A percentile compares a stretch with the other conserved stretches of the same genome.
These are phyloP conservation scores for Ophiostoma australiae DNA, from an alignment of 2,329 filamentous ascomycete species.

Conservation along the genomic window DNA sequence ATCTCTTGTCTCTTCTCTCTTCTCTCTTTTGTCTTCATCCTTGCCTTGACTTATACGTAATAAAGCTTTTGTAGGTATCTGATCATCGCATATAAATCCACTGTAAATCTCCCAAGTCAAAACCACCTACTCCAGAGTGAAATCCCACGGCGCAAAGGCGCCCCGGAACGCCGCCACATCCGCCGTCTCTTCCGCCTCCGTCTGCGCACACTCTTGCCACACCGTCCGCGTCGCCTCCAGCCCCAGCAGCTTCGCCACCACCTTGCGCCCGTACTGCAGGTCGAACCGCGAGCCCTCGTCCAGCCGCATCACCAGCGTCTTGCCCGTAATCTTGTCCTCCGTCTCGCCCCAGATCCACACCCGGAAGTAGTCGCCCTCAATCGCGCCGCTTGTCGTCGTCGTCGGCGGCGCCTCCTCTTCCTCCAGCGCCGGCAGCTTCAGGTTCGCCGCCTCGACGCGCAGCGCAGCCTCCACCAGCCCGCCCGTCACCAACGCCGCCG, in stretches of 20 bases:
- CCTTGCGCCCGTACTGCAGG: constrained; percentile 80
- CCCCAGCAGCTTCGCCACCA: constrained; percentile 80
- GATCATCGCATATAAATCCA: neutral
- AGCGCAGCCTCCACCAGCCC: constrained; percentile 85
- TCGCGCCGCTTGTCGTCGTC: constrained; percentile 34
- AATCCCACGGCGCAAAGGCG: constrained; percentile 83
- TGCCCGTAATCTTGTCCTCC: constrained; percentile 52
- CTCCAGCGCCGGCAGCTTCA: constrained; percentile 49
- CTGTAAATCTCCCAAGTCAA: constrained; percentile 51
- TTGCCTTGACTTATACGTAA: neutral
- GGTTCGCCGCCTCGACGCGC: constrained; percentile 78
- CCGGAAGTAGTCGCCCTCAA: constrained; percentile 67
- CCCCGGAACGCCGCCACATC: constrained; percentile 76
- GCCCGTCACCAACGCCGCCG: constrained; percentile 59
- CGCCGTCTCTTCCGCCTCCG: constrained; percentile 67
- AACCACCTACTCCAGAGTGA: constrained; percentile 45
- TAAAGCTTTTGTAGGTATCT: neutral
- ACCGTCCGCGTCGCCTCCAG: constrained; percentile 66
- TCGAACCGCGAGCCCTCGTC: constrained; percentile 73
- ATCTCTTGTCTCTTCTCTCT: too few relatives aligned
- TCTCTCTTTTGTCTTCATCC: neutral
- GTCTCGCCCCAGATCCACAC: constrained; percentile 70
- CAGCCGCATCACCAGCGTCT: constrained; percentile 69
- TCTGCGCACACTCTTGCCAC: constrained; percentile 82
- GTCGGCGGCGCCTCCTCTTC: constrained; percentile 19